Percentiles rank a stretch among this genome's conserved stretches.
Evolutionary conservation across 371 early-diverging fungal species (phyloP).

Genomic region (Smittium mucronatum): DNA sequence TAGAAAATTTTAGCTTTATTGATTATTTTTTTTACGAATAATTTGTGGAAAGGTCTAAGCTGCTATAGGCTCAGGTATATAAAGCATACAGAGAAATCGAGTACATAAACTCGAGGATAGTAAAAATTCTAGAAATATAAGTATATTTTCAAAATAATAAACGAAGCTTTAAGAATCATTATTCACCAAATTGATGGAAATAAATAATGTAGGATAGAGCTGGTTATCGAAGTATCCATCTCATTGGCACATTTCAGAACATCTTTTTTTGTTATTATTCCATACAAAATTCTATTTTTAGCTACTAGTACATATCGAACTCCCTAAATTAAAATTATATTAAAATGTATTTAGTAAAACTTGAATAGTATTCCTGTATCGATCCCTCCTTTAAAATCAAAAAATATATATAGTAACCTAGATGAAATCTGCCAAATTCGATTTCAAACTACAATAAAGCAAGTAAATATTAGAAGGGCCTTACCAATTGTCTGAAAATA

Average conservation of each 20-base stretch:
- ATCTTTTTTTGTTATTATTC: constrained; percentile 58
- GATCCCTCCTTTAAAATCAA: constrained; percentile 10
- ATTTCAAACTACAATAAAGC: not conserved
- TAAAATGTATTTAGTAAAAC: not conserved
- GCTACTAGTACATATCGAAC: constrained; percentile 46
- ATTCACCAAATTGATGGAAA: constrained; percentile 4
- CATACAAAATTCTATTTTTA: constrained; percentile 39
- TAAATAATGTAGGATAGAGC: not conserved
- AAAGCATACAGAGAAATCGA: too few species aligned
- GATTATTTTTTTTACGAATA: too few species aligned
- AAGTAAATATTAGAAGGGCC: not conserved
- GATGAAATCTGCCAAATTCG: not conserved
- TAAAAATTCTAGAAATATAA: too few species aligned
- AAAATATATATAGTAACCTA: not conserved
- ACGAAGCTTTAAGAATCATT: too few species aligned
- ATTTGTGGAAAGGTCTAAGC: too few species aligned
- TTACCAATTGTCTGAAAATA: constrained; percentile 65
- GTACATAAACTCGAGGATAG: too few species aligned
- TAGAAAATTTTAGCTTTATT: too few species aligned
- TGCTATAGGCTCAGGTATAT: too few species aligned
- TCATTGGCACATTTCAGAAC: constrained; percentile 39
- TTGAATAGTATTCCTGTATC: not conserved
- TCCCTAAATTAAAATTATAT: constrained; percentile 26
- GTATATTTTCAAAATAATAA: too few species aligned
- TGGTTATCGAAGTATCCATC: not conserved